Conservation (phyloP, 768 basidiomycete species). For the Lyophyllum semitale region DNA sequence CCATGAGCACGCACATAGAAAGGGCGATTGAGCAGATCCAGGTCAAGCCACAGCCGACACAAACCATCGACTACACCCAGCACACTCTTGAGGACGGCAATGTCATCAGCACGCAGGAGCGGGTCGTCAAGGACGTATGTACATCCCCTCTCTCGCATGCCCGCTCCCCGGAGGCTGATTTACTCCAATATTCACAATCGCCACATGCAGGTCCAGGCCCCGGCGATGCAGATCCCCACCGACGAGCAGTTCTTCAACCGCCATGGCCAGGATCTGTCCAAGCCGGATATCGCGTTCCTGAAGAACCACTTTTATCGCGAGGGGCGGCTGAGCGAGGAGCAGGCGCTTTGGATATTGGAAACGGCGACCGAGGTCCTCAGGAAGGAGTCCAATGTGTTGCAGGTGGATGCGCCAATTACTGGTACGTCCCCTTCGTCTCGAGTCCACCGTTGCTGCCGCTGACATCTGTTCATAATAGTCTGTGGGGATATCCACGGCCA, state of each 20-base stretch:
- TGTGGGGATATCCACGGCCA: constrained; percentile 99
- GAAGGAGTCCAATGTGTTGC: constrained; percentile 85
- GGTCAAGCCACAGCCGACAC: constrained; percentile 48
- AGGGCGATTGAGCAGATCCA: constrained; percentile 70
- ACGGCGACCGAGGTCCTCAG: constrained; percentile 83
- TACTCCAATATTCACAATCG: constrained; percentile 5
- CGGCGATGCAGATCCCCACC: constrained; percentile 90
- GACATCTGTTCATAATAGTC: constrained; percentile 43
- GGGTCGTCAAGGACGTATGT: constrained; percentile 93
- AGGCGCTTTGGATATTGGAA: constrained; percentile 91
- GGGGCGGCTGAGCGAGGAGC: constrained; percentile 90
- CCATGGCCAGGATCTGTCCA: constrained; percentile 72
- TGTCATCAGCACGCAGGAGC: constrained; percentile 89
- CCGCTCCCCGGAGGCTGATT: not conserved
- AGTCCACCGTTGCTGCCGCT: not conserved
- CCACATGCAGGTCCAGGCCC: constrained; percentile 85
- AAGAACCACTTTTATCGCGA: constrained; percentile 99
- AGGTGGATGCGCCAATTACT: constrained; percentile 97
- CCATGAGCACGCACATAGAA: constrained; percentile 58
- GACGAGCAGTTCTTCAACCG: constrained; percentile 91
- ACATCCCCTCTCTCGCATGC: not conserved
- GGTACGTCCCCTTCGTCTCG: constrained; percentile 48
- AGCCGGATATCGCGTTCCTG: constrained; percentile 93
- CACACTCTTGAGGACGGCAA: constrained; percentile 93
- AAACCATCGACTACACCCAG: constrained; percentile 86